These are phyloP conservation scores for Salpingoeca rosetta DNA, from an alignment of 78 protist species.

Conservation along the genomic window DNA sequence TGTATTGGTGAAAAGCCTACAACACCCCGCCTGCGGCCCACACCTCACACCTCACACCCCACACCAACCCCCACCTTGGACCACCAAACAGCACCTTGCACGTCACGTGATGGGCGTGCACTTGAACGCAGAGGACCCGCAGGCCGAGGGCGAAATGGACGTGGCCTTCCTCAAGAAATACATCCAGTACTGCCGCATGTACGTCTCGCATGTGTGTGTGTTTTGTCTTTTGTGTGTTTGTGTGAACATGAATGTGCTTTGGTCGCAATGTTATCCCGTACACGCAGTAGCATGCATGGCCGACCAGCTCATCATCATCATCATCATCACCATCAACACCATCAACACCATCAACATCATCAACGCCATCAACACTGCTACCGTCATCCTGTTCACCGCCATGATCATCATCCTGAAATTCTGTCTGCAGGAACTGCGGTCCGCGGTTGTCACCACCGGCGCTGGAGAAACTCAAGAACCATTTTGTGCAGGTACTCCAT, in stretches of 20 bases:
- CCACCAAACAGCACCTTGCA: constrained; percentile 33
- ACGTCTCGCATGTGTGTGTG: background rate
- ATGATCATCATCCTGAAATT: too few species aligned
- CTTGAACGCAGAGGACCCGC: background rate
- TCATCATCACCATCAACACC: background rate
- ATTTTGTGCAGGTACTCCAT: constrained; percentile 56
- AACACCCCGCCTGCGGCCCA: too few species aligned
- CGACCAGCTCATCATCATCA: too few species aligned
- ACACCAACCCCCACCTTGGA: too few species aligned
- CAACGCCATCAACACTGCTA: too few species aligned
- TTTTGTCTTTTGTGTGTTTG: background rate
- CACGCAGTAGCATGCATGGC: background rate
- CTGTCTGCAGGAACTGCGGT: constrained; percentile 11
- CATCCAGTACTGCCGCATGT: constrained; percentile 56
- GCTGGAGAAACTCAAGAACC: constrained; percentile 24
- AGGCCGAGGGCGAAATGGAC: constrained; percentile 4
- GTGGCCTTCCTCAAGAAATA: constrained; percentile 30
- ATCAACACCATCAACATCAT: background rate
- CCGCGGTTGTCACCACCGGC: constrained; percentile 81
- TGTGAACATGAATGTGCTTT: too few species aligned
- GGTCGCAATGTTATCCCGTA: too few species aligned
- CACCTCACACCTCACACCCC: too few species aligned
- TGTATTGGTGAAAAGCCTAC: too few species aligned
- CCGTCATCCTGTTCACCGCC: too few species aligned
- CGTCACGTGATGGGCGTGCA: constrained; percentile 45